phyloP scores from a whole-genome alignment of 768 basidiomycete species.

The Hysterangium stoloniferum region DNA sequence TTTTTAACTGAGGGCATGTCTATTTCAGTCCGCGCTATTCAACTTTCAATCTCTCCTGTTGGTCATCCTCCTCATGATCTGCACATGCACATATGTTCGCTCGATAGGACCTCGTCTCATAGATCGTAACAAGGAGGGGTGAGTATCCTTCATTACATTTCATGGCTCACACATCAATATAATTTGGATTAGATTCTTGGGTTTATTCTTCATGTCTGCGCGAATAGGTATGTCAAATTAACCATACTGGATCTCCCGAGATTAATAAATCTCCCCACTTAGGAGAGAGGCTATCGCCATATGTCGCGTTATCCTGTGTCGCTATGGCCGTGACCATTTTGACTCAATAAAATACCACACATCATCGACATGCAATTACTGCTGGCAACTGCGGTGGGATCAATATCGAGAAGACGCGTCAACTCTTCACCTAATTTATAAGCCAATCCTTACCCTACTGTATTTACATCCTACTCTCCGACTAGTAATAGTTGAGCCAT shows the following conservation, averaged over 20 bases:
- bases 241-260: not conserved
- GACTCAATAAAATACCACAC: conserved; percentile 30
- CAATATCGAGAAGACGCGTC: too few relatives aligned
- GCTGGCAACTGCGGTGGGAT: too few relatives aligned
- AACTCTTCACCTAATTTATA: too few relatives aligned
- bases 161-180: not conserved
- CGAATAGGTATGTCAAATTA: conserved; percentile 65
- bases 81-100: conserved; percentile 94
- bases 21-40: conserved; percentile 86
- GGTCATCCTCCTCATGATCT: conserved; percentile 88
- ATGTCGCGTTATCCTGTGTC: conserved; percentile 88
- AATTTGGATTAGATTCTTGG: conserved; percentile 58
- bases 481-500: too few relatives aligned
- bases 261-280: conserved; percentile 5
- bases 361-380: too few relatives aligned
- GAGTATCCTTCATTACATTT: conserved; percentile 17
- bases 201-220: conserved; percentile 92
- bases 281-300: conserved; percentile 96
- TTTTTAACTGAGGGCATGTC: too few relatives aligned
- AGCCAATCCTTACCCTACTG: too few relatives aligned
- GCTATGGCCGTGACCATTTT: conserved; percentile 82
- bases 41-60: conserved; percentile 95
- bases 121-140: conserved; percentile 95
- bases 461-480: too few relatives aligned
- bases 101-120: conserved; percentile 84